Base-by-base conservation (phyloP, 2,329 filamentous ascomycete species). In the Byssothecium circinans region DNA sequence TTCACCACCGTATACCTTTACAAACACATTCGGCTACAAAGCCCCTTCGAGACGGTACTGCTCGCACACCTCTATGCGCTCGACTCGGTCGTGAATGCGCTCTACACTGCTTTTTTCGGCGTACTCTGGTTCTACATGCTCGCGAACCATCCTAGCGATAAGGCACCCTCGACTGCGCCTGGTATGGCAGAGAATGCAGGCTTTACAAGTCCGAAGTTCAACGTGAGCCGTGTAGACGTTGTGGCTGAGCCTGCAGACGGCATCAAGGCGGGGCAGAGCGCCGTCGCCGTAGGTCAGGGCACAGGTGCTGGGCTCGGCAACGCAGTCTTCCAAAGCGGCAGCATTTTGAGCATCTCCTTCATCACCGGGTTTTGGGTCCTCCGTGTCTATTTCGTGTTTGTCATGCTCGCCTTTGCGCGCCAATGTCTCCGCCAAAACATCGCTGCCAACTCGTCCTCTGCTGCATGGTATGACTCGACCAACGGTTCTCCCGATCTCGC, bases 11-110 rank as follows among this genome's bases (percentile, higher is more conserved):
- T 82, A 42, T 81, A 84, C 61, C 84, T 95, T 39, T 81, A 88
- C 62, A 88, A 88, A 40, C 87, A 94, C 68, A 89, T 96, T 67
- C 86, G 88, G 55, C 81, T 83, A 61, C 87, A 89, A 63, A 85
- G 81, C 23, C 88, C 90, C 1, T 82, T 96, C 47, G 85, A 95
- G 64, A 88, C 85, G 60, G 79, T 96, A 20, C 82, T 84, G 2
- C 82, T 96, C 43, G 89, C 90, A 3, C 95, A 89, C 81, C 78
- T 95, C 45, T 96, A 96, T 71, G 77, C 89, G 11, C 68, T 95
- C 60, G 91, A 96, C 74, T 89, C 87, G 8, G 64, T 88, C 43
- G 81, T 95, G 70, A 96, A 95, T 71, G 84, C 85, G 17, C 81
- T 83, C 2, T 96, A 92, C 74, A 96, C 91, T 0, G 80, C 83